A percentile compares a stretch with the other conserved stretches of the same genome.
These are phyloP conservation scores for Mortierella sp. DNA, from an alignment of 371 early-diverging fungal species.

Conservation along the genomic window DNA sequence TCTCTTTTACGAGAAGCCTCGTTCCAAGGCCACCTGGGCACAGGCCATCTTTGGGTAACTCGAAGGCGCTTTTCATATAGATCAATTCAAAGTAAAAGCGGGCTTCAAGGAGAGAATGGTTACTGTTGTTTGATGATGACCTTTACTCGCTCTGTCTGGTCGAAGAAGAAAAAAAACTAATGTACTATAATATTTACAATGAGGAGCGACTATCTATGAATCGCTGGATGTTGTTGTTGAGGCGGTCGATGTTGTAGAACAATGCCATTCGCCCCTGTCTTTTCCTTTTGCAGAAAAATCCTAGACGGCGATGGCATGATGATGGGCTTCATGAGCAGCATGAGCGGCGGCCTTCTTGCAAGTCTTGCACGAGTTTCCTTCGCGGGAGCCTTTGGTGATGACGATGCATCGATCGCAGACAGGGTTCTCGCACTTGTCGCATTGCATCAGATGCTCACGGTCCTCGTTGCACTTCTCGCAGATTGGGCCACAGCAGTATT, in stretches of 20 bases:
- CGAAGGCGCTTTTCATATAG: neutral
- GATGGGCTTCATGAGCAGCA: constrained; percentile 1
- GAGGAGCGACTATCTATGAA: neutral
- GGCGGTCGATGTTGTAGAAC: too few relatives aligned
- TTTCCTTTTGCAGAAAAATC: neutral
- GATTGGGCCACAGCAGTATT: constrained; percentile 56
- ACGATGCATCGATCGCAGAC: constrained; percentile 49
- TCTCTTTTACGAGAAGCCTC: constrained; percentile 27
- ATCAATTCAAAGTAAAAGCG: neutral
- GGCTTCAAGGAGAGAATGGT: neutral
- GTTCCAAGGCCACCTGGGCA: constrained; percentile 26
- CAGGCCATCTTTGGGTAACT: constrained; percentile 33
- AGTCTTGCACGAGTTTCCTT: constrained; percentile 39
- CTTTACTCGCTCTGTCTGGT: constrained; percentile 11
- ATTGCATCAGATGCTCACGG: constrained; percentile 46
- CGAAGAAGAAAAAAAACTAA: neutral
- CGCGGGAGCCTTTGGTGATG: constrained; percentile 52
- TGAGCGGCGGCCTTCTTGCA: neutral
- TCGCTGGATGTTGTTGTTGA: neutral
- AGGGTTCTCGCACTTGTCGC: constrained; percentile 48
- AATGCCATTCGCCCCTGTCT: too few relatives aligned
- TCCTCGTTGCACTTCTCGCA: constrained; percentile 50
- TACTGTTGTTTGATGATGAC: neutral
- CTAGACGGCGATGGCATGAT: constrained; percentile 6
- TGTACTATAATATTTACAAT: neutral